Evolutionary conservation across 2,329 filamentous ascomycete species (phyloP).

Genomic region (Pezicula neosporulosa): DNA sequence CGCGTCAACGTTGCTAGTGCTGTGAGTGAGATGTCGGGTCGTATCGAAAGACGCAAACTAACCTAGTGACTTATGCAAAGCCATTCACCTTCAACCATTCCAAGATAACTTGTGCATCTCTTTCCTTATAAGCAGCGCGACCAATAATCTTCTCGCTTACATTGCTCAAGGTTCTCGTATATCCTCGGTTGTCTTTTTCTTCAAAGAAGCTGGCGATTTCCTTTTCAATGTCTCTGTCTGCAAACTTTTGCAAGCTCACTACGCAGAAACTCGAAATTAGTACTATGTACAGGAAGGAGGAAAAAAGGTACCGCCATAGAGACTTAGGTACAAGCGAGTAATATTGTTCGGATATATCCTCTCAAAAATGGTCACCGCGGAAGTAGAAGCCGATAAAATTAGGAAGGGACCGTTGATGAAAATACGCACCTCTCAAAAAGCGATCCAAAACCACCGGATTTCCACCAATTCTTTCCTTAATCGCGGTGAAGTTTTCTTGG

Average conservation of each 20-base stretch:
- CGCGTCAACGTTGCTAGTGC: too few relatives aligned
- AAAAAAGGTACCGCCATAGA: too few relatives aligned
- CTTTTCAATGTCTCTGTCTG: conserved; percentile 62
- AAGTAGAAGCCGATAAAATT: too few relatives aligned
- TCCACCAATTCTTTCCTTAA: conserved; percentile 66
- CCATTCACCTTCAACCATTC: conserved; percentile 72
- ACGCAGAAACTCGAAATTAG: too few relatives aligned
- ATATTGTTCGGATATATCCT: too few relatives aligned
- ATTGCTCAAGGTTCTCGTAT: conserved; percentile 81
- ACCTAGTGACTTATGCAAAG: conserved; percentile 39
- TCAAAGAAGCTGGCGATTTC: conserved; percentile 86
- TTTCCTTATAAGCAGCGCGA: conserved; percentile 75
- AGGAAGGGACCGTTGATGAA: too few relatives aligned
- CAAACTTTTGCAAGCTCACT: conserved; percentile 73
- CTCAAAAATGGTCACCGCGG: too few relatives aligned
- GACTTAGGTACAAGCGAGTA: too few relatives aligned
- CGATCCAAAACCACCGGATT: conserved; percentile 90
- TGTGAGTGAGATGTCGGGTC: too few relatives aligned
- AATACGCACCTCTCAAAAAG: conserved; percentile 58
- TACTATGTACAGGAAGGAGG: too few relatives aligned
- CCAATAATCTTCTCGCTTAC: conserved; percentile 83
- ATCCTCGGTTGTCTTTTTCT: conserved; percentile 79
- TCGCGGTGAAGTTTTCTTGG: conserved; percentile 74
- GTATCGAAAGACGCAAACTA: too few relatives aligned
- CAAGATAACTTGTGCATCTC: conserved; percentile 69